These are phyloP conservation scores for Apiosordaria backusii DNA, from an alignment of 495 filamentous ascomycete species.

Conservation along the genomic window DNA sequence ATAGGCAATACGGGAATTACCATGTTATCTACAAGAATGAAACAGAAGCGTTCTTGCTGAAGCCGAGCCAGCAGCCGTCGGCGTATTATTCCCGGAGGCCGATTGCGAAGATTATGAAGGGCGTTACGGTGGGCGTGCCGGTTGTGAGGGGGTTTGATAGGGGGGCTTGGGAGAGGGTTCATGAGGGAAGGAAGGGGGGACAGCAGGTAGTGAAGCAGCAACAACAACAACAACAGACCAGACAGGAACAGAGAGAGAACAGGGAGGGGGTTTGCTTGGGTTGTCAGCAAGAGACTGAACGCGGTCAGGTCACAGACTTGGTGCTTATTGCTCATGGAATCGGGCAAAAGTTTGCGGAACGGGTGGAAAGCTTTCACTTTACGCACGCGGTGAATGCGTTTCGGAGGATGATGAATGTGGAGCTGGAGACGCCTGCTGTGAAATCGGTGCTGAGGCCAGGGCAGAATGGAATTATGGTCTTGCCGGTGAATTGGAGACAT, in stretches of 20 bases:
- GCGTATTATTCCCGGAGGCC: constrained; percentile 74
- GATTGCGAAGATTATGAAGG: constrained; percentile 79
- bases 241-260: constrained; percentile 22
- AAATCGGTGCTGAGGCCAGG: constrained; percentile 67
- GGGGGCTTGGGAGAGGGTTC: constrained; percentile 68
- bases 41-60: constrained; percentile 71
- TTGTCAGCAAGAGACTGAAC: constrained; percentile 55
- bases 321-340: constrained; percentile 92
- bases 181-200: constrained; percentile 41
- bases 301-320: constrained; percentile 77
- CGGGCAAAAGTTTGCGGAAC: constrained; percentile 92
- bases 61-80: constrained; percentile 74
- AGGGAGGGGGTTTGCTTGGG: constrained; percentile 43
- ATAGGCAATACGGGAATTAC: constrained; percentile 57
- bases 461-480: constrained; percentile 55
- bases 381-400: constrained; percentile 92
- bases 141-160: constrained; percentile 85
- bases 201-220: constrained; percentile 31
- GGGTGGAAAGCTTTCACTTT: constrained; percentile 94
- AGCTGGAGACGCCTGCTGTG: constrained; percentile 70
- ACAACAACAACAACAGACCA: constrained; percentile 36
- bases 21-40: constrained; percentile 81
- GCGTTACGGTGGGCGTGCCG: constrained; percentile 73
- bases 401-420: constrained; percentile 79
- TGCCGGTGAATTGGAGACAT: constrained; percentile 80